Percentiles rank a stretch among this genome's conserved stretches.
Evolutionary conservation across 768 basidiomycete species (phyloP).

Genomic region (Dioszegia crocea): DNA sequence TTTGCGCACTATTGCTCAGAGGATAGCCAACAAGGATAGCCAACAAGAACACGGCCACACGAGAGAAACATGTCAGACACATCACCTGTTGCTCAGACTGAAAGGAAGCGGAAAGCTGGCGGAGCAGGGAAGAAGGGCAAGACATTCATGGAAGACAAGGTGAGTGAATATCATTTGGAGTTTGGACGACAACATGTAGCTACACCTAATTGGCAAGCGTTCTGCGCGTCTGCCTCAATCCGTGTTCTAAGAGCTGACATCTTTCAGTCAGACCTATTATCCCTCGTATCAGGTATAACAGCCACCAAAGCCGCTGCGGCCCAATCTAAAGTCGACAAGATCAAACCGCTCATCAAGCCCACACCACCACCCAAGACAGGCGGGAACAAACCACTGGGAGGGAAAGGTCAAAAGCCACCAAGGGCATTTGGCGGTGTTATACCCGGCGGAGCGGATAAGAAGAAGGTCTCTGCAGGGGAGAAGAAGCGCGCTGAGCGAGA

Average conservation of each 20-base stretch:
- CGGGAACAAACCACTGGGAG: background rate
- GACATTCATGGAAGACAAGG: constrained; percentile 33
- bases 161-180: constrained; percentile 7
- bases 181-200: background rate
- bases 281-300: constrained; percentile 7
- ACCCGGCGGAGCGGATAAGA: background rate
- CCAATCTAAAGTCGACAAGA: constrained; percentile 4
- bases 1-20: too few relatives aligned
- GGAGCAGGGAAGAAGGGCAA: constrained; percentile 38
- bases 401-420: background rate
- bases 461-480: constrained; percentile 5
- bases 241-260: constrained; percentile 6
- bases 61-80: background rate
- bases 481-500: constrained; percentile 11
- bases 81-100: background rate
- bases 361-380: background rate
- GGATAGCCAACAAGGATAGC: too few relatives aligned
- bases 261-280: constrained; percentile 12
- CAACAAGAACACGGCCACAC: too few relatives aligned
- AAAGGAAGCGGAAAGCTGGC: constrained; percentile 21
- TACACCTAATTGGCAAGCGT: too few relatives aligned
- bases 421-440: background rate
- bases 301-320: constrained; percentile 11
- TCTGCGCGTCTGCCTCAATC: too few relatives aligned
- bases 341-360: constrained; percentile 8